These are phyloP conservation scores for Claviceps purpurea DNA, from an alignment of 2,329 filamentous ascomycete species.

Conservation along the genomic window DNA sequence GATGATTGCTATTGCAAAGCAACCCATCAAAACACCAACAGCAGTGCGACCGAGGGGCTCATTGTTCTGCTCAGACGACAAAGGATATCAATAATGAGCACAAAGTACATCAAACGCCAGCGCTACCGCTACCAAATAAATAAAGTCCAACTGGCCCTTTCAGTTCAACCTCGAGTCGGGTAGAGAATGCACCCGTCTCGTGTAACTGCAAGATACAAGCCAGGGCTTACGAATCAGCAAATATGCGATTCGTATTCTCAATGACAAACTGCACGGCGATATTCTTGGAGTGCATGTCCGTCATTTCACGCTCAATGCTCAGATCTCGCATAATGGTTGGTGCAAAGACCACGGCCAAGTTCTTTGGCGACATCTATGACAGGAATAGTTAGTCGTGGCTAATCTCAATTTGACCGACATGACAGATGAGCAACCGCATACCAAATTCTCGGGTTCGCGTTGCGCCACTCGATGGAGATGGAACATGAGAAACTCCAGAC, in stretches of 20 bases:
- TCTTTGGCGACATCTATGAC: conserved; percentile 80
- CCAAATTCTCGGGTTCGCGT: conserved; percentile 72
- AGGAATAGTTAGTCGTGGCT: background rate
- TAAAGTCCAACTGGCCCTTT: background rate
- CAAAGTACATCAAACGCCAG: conserved; percentile 1
- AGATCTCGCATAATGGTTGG: conserved; percentile 92
- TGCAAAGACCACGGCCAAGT: conserved; percentile 91
- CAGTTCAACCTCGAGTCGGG: background rate
- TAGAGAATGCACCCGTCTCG: background rate
- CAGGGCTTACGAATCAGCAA: conserved; percentile 33
- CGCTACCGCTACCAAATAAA: conserved; percentile 1
- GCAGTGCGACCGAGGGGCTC: background rate
- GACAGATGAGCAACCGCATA: conserved; percentile 26
- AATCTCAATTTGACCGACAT: background rate
- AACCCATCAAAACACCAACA: background rate
- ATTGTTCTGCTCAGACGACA: background rate
- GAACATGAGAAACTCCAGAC: conserved; percentile 86
- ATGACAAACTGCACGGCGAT: conserved; percentile 84
- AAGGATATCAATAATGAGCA: background rate
- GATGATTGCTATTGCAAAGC: background rate
- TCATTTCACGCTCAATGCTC: conserved; percentile 87
- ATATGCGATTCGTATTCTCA: conserved; percentile 76
- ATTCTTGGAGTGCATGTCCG: conserved; percentile 89
- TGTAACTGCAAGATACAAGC: background rate
- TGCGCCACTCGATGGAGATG: conserved; percentile 79